Evolutionary conservation across 75 land plant genomes (phyloP).

Genomic region (Larix kaempferi): DNA sequence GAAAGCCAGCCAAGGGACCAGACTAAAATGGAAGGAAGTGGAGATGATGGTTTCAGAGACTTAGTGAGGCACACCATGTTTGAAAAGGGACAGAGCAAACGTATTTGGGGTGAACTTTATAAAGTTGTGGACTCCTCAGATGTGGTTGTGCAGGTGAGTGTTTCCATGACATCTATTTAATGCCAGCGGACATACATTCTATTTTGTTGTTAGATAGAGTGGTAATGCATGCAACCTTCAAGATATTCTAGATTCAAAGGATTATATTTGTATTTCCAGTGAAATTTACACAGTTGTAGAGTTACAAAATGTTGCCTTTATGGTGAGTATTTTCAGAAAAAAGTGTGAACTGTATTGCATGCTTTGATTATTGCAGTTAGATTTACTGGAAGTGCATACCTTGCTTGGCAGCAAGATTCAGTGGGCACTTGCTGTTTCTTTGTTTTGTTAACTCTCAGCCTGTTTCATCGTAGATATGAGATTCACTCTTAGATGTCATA

Average conservation of each 20-base stretch:
- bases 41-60: slow-evolving; percentile 83
- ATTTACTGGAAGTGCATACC: neutral
- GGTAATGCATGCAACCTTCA: too few species aligned
- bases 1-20: slow-evolving; percentile 43
- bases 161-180: neutral
- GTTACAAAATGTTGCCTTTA: neutral
- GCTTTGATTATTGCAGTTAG: neutral
- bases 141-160: slow-evolving; percentile 91
- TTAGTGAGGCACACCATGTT: slow-evolving; percentile 92
- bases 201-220: neutral
- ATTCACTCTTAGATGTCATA: too few species aligned
- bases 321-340: neutral
- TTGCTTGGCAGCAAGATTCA: neutral
- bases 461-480: too few species aligned
- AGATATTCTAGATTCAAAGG: too few species aligned
- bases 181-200: neutral
- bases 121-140: slow-evolving; percentile 99
- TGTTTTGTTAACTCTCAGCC: neutral
- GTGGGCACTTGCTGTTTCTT: neutral
- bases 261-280: neutral
- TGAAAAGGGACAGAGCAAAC: slow-evolving; percentile 98
- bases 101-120: slow-evolving; percentile 99
- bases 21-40: slow-evolving; percentile 34
- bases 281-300: neutral
- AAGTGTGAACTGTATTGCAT: neutral